These are phyloP conservation scores for Ormosia semicastrata DNA, from an alignment of 306 rosid genomes.

Conservation along the genomic window DNA sequence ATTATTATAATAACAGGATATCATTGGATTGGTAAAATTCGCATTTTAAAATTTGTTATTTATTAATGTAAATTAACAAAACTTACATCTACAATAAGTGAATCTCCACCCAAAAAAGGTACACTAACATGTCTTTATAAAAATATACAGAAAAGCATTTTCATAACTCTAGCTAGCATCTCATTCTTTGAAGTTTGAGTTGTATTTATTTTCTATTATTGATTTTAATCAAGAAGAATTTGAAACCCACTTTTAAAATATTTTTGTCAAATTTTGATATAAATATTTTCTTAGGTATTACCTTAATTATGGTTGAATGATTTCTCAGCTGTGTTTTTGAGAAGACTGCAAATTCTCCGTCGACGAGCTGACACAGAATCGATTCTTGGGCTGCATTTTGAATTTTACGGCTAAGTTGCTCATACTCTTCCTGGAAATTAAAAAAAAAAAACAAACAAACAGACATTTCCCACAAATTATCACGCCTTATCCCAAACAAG, in stretches of 20 bases:
- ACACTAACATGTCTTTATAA: too few relatives aligned
- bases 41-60: too few relatives aligned
- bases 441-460: background rate
- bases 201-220: too few relatives aligned
- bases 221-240: background rate
- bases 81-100: too few relatives aligned
- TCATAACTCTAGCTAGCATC: too few relatives aligned
- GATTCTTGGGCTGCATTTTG: constrained; percentile 32
- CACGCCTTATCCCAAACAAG: too few relatives aligned
- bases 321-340: constrained; percentile 32
- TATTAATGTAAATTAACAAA: too few relatives aligned
- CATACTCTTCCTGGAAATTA: constrained; percentile 56
- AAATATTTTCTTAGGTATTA: background rate
- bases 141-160: too few relatives aligned
- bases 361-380: background rate
- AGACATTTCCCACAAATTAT: background rate
- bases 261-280: background rate
- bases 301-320: constrained; percentile 69
- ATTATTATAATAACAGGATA: too few relatives aligned
- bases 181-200: too few relatives aligned
- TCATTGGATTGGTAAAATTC: too few relatives aligned
- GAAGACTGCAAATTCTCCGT: constrained; percentile 50
- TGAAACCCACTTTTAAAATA: background rate
- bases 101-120: too few relatives aligned
- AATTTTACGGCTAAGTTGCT: constrained; percentile 39